A percentile compares a stretch with the other conserved stretches of the same genome.
Evolutionary conservation across 2,329 filamentous ascomycete genomes (phyloP).

Genomic region (Alternaria postmessia): DNA sequence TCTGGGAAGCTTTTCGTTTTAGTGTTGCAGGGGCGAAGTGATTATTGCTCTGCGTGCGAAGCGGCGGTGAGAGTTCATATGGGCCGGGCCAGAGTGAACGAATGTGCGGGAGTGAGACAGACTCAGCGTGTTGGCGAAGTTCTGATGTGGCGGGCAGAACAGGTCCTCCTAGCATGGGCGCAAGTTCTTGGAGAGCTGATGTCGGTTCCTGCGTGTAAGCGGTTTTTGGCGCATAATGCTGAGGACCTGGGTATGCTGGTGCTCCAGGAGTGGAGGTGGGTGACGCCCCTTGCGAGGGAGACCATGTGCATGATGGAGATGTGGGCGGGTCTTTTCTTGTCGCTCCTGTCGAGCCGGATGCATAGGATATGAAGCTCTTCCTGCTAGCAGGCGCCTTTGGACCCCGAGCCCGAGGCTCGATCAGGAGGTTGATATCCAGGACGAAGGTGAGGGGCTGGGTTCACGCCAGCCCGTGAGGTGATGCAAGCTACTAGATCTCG

Average conservation of each 20-base stretch:
- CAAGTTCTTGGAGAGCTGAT: slow-evolving; percentile 33
- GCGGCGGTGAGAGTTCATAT: too few species aligned
- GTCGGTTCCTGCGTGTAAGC: slow-evolving; percentile 38
- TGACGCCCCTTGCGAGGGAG: too few species aligned
- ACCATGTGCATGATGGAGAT: too few species aligned
- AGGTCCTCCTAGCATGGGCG: slow-evolving; percentile 47
- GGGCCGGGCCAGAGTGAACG: too few species aligned
- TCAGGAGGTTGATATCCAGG: slow-evolving; percentile 94
- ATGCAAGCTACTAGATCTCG: too few species aligned
- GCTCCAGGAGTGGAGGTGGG: too few species aligned
- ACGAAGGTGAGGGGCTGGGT: slow-evolving; percentile 66
- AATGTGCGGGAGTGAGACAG: slow-evolving; percentile 47
- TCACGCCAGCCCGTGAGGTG: slow-evolving; percentile 52
- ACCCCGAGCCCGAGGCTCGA: slow-evolving; percentile 76
- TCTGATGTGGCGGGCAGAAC: slow-evolving; percentile 50
- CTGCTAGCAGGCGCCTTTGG: slow-evolving; percentile 69
- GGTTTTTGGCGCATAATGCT: too few species aligned
- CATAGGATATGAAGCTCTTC: slow-evolving; percentile 52
- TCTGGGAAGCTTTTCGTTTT: slow-evolving; percentile 50
- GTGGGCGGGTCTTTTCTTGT: too few species aligned
- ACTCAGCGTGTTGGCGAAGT: slow-evolving; percentile 51
- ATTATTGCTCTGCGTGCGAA: too few species aligned
- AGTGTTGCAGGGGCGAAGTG: slow-evolving; percentile 47
- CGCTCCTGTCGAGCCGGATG: too few species aligned
- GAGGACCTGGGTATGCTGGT: too few species aligned